Percentiles rank a stretch among this genome's conserved stretches.
These are phyloP conservation scores for Teratosphaeria destructans DNA, from an alignment of 2,329 filamentous ascomycete species.

Conservation along the genomic window DNA sequence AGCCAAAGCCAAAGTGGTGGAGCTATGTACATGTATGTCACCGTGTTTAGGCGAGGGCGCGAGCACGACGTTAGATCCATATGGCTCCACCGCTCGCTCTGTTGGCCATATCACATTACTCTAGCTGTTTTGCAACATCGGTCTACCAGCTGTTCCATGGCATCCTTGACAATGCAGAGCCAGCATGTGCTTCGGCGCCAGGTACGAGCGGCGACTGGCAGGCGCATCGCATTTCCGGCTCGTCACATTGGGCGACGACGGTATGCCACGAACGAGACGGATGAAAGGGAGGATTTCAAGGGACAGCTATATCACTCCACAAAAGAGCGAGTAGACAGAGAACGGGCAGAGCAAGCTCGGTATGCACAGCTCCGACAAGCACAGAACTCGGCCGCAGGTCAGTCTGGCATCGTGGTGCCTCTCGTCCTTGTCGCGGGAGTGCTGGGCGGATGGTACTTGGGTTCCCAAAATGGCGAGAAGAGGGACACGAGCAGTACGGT, in stretches of 20 bases:
- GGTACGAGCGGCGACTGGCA: background rate
- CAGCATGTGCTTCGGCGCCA: background rate
- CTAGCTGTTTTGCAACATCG: background rate
- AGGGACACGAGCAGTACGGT: constrained; percentile 44
- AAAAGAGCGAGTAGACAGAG: constrained; percentile 45
- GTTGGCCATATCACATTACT: background rate
- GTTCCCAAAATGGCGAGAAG: constrained; percentile 36
- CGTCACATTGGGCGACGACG: constrained; percentile 15
- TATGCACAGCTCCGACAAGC: constrained; percentile 31
- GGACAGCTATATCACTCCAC: constrained; percentile 54
- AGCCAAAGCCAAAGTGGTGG: background rate
- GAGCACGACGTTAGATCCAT: background rate
- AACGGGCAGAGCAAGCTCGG: constrained; percentile 46
- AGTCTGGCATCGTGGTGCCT: constrained; percentile 22
- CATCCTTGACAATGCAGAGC: background rate
- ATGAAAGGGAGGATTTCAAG: constrained; percentile 41
- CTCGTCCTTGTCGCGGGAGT: constrained; percentile 11
- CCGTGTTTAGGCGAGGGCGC: background rate
- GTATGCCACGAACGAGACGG: constrained; percentile 29
- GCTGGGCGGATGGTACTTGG: constrained; percentile 47
- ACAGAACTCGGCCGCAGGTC: constrained; percentile 17
- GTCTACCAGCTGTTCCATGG: background rate
- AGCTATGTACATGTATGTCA: background rate
- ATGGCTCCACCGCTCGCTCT: background rate
- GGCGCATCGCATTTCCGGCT: background rate